phyloP scores from a whole-genome alignment of 1,284 basidiomycete genomes.

The Trichosporon ovoides region DNA sequence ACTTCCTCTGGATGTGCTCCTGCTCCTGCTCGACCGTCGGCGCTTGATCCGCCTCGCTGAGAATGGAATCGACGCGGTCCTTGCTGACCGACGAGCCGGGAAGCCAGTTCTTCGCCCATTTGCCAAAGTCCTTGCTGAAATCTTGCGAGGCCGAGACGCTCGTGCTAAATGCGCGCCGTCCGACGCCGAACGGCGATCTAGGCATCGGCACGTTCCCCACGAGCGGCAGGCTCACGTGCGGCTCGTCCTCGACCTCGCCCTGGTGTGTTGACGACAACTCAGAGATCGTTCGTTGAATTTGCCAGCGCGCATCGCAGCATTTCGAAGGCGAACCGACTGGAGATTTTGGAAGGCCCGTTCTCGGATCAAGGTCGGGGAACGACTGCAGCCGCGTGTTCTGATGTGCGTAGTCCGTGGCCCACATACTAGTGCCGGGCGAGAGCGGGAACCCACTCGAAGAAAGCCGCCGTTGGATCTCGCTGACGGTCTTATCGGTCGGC shows the following conservation, averaged over 20 bases:
- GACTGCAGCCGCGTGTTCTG: slow-evolving; percentile 12
- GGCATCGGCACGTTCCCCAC: slow-evolving; percentile 2
- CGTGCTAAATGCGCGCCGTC: slow-evolving; percentile 11
- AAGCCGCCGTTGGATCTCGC: background rate
- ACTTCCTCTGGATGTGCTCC: slow-evolving; percentile 61
- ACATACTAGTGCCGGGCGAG: slow-evolving; percentile 5
- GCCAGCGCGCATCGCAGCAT: background rate
- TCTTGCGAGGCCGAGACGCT: background rate
- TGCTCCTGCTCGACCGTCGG: slow-evolving; percentile 56
- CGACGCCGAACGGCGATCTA: background rate
- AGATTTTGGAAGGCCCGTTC: slow-evolving; percentile 34
- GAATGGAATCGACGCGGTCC: slow-evolving; percentile 56
- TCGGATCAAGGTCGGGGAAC: slow-evolving; percentile 43
- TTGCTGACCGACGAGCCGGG: slow-evolving; percentile 38
- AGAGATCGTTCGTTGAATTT: slow-evolving; percentile 42
- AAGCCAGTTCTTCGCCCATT: slow-evolving; percentile 10
- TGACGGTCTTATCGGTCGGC: background rate
- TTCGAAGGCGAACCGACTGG: background rate
- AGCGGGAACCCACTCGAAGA: background rate
- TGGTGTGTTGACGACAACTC: slow-evolving; percentile 17
- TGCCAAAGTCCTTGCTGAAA: background rate
- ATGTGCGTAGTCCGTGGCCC: slow-evolving; percentile 2
- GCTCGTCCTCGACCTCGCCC: slow-evolving; percentile 6
- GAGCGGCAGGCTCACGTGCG: background rate
- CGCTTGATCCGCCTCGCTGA: slow-evolving; percentile 59